Conservation (phyloP, 1,284 basidiomycete species). For the Violaceomyces palustris region DNA sequence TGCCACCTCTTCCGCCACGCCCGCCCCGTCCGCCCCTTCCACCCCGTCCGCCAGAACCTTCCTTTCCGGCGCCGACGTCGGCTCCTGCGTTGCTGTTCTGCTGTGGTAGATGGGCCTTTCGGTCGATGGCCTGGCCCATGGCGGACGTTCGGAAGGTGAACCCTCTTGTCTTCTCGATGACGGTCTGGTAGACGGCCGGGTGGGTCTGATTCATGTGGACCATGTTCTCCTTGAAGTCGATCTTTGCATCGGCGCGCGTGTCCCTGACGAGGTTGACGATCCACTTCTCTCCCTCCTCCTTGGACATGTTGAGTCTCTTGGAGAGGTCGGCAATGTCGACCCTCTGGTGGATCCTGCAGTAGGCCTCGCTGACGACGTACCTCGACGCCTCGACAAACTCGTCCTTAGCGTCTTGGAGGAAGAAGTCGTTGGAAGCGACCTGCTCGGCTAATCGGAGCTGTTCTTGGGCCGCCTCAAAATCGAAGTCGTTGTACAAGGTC, state of each 20-base stretch:
- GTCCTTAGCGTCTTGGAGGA: constrained; percentile 79
- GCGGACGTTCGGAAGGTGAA: constrained; percentile 86
- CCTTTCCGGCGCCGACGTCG: constrained; percentile 32
- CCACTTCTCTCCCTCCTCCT: constrained; percentile 97
- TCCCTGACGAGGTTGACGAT: constrained; percentile 97
- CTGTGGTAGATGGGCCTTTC: constrained; percentile 53
- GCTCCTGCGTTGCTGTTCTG: constrained; percentile 26
- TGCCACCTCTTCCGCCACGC: constrained; percentile 24
- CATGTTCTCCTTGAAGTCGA: constrained; percentile 92
- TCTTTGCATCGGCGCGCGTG: constrained; percentile 94
- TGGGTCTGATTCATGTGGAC: constrained; percentile 90
- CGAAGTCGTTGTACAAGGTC: constrained; percentile 87
- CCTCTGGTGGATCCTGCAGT: constrained; percentile 92
- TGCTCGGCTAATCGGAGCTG: constrained; percentile 73
- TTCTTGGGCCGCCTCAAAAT: constrained; percentile 81
- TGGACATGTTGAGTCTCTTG: constrained; percentile 81
- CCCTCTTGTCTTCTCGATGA: constrained; percentile 93
- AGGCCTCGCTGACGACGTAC: constrained; percentile 91
- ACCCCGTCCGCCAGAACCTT: constrained; percentile 20
- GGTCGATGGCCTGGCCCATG: constrained; percentile 74
- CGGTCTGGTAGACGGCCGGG: constrained; percentile 83
- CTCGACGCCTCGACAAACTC: constrained; percentile 94
- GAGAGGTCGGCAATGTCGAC: constrained; percentile 96
- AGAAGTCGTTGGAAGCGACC: constrained; percentile 87
- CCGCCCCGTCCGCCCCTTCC: constrained; percentile 27